Conservation (phyloP, 495 filamentous ascomycete genomes). For the Trichocladium uniseriatum region DNA sequence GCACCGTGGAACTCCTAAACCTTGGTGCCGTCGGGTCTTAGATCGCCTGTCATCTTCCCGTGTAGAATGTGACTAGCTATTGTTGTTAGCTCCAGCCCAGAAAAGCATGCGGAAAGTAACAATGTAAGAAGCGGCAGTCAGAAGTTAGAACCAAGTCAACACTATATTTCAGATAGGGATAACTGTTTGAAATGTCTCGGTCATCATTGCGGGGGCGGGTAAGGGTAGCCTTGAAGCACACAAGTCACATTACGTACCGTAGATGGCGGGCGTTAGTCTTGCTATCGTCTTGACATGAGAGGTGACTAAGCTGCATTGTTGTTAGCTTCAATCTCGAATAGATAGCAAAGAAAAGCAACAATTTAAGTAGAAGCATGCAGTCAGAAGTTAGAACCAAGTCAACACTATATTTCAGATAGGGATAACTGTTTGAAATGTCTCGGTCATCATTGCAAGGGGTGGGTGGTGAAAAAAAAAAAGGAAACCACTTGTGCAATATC, state of each 20-base stretch:
- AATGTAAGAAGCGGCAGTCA: conserved; percentile 30
- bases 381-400: conserved; percentile 56
- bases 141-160: conserved; percentile 62
- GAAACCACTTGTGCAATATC: no score
- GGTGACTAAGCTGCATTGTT: conserved; percentile 55
- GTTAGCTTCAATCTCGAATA: conserved; percentile 29
- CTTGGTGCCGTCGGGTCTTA: no score
- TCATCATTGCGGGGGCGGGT: conserved; percentile 64
- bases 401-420: conserved; percentile 93
- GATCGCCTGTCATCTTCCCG: no score
- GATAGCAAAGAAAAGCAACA: conserved; percentile 6
- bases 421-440: conserved; percentile 82
- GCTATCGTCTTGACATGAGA: conserved; percentile 84
- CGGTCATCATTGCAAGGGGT: conserved; percentile 56
- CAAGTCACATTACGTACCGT: conserved; percentile 58
- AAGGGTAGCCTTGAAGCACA: background rate
- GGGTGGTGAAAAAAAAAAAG: no score
- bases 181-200: conserved; percentile 67
- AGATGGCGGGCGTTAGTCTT: conserved; percentile 91
- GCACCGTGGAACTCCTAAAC: no score
- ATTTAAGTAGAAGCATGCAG: conserved; percentile 18
- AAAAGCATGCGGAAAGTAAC: conserved; percentile 10
- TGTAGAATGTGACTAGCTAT: no score
- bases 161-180: conserved; percentile 95
- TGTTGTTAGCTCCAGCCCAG: conserved; percentile 27